A percentile compares a stretch with the other conserved stretches of the same genome.
Conservation (phyloP, 805 yeast genomes). For the Zygosaccharomyces kombuchaensis region DNA sequence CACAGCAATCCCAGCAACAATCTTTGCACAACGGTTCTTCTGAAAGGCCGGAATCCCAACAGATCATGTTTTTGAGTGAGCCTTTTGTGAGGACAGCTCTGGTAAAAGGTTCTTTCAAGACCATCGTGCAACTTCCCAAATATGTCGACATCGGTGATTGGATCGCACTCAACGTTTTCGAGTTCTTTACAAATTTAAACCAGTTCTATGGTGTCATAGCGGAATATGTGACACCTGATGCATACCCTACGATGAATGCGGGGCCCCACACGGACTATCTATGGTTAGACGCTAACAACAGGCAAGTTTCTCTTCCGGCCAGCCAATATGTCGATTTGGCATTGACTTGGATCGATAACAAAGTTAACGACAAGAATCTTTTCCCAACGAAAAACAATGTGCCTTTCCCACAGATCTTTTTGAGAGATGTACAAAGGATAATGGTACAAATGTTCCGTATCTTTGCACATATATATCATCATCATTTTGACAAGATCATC, state of each 20-base stretch:
- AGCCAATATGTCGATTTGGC: slow-evolving; percentile 89
- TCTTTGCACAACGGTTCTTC: slow-evolving; percentile 13
- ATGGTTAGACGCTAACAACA: slow-evolving; percentile 81
- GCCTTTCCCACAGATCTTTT: slow-evolving; percentile 84
- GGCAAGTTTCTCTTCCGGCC: slow-evolving; percentile 85
- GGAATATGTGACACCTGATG: slow-evolving; percentile 86
- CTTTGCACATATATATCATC: slow-evolving; percentile 91
- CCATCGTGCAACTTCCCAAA: slow-evolving; percentile 91
- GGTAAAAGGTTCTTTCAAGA: slow-evolving; percentile 93
- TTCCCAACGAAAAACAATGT: slow-evolving; percentile 89
- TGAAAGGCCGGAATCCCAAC: slow-evolving; percentile 29
- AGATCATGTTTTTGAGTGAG: slow-evolving; percentile 68
- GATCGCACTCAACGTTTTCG: slow-evolving; percentile 90
- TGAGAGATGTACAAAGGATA: slow-evolving; percentile 79
- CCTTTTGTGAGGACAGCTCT: slow-evolving; percentile 92
- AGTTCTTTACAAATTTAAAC: slow-evolving; percentile 76
- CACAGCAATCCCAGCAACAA: slow-evolving; percentile 16
- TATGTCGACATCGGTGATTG: slow-evolving; percentile 94
- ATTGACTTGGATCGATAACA: slow-evolving; percentile 81
- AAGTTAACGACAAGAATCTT: slow-evolving; percentile 80
- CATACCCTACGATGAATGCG: slow-evolving; percentile 91
- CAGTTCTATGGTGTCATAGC: slow-evolving; percentile 88
- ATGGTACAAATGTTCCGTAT: slow-evolving; percentile 90
- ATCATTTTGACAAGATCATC: slow-evolving; percentile 90
- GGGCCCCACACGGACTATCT: slow-evolving; percentile 88